A percentile compares a stretch with the other conserved stretches of the same genome.
These are phyloP conservation scores for Elsinoe batatas DNA, from an alignment of 2,329 filamentous ascomycete species.

Conservation along the genomic window DNA sequence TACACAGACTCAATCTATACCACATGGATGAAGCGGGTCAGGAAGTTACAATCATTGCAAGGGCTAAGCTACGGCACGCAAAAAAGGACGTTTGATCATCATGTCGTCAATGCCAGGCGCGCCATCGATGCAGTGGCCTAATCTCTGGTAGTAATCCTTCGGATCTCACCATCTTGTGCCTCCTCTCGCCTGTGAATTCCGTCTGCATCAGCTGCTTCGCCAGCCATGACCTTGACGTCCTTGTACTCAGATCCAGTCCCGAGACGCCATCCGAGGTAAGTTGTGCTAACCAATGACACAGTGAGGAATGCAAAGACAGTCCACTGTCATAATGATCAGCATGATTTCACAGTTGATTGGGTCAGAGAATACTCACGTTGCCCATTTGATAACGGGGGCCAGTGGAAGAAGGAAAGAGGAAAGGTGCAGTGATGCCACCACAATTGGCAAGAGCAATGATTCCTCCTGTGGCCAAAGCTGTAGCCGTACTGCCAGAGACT, in stretches of 20 bases:
- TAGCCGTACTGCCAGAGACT: constrained; percentile 15
- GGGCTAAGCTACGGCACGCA: neutral
- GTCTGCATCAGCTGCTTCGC: constrained; percentile 11
- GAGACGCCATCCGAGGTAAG: constrained; percentile 15
- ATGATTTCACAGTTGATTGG: neutral
- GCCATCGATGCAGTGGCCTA: constrained; percentile 4
- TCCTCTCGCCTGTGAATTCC: constrained; percentile 7
- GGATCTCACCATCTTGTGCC: constrained; percentile 9
- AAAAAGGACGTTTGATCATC: neutral
- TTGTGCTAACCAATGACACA: constrained; percentile 13
- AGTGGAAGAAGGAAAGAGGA: constrained; percentile 14
- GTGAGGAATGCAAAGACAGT: constrained; percentile 16
- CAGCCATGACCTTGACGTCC: constrained; percentile 13
- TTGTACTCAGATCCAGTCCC: constrained; percentile 15
- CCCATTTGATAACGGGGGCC: constrained; percentile 15
- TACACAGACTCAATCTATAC: neutral
- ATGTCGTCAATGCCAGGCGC: neutral
- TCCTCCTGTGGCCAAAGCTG: constrained; percentile 15
- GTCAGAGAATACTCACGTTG: constrained; percentile 9
- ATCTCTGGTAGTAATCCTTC: constrained; percentile 5
- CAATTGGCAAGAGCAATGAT: constrained; percentile 17
- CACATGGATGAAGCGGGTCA: neutral
- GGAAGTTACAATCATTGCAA: neutral
- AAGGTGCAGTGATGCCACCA: constrained; percentile 16
- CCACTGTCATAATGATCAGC: constrained; percentile 13